Base-by-base conservation (phyloP, 768 basidiomycete genomes). In the Rhizopogon rudus region DNA sequence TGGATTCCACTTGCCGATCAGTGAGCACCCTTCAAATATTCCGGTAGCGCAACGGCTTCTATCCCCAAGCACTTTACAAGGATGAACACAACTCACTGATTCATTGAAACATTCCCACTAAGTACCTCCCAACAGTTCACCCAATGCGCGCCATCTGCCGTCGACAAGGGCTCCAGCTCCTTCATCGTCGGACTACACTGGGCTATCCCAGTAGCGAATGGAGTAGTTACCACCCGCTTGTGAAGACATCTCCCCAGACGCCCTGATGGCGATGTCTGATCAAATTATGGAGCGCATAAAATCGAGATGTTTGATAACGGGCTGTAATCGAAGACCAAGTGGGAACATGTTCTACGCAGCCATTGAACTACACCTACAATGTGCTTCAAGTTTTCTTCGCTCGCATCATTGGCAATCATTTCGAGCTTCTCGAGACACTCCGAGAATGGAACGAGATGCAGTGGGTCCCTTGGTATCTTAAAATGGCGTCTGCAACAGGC, bases 371-470 rank as follows among this genome's bases (percentile, higher is more conserved):
- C 20, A 20, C 20, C 20, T 20, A 20, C 20, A 20, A 20, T 20
- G 20, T 2, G 20, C 20, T 20, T 20, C 20, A 20, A 20, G 20
- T 2, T 20, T 20, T 20, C 20, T 20, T 20, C 20, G 20, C 20
- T 14, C 1, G 64, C 61, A 2, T 31, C 49, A 16, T 61, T 55
- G 0, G 59, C 61, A 45, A 54, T 31, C 29, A 8, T 7, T 31
- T 31, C 29, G 29, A 31, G 61, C 10, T 54, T 52, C 46, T 68
- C 65, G 41, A 76, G 53, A 76, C 75, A 77, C 0, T 73, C 70
- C 0, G 22, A 51, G 33, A 69, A n/a, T n/a, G n/a, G n/a, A 4
- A 75, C 61, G 44, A 75, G 54, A 1, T 67, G 65, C 2, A 31
- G 29, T 31, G 29, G 8, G 7, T 29, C 7, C 29, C 29, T 29